Base-by-base conservation (phyloP, 2,329 filamentous ascomycete genomes). In the Fusarium sp. region DNA sequence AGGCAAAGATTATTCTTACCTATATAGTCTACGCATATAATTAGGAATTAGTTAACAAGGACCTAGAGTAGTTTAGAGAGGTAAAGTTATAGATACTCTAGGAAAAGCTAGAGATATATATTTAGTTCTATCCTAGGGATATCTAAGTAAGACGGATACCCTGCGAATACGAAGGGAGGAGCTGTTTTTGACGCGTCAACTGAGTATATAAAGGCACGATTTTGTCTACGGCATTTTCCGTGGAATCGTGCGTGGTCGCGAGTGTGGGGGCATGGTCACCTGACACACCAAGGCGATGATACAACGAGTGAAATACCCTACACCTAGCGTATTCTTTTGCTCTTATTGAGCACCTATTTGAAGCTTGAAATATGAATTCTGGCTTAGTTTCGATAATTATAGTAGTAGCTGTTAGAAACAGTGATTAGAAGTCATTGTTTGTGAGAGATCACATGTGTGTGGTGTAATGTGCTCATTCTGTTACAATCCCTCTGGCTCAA, bases 11-110 rank as follows among this genome's bases (percentile, higher is more conserved):
- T 22, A 51, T 67, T 20, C 51, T 67, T n/a, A 40, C 64, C 16
- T 16, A 6, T 16, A 63, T 67, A 59, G 51, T 63, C 12, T 67
- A 51, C 29, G 11, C 10, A 10, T 67, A 40, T n/a, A 51, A 67
- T 22, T 67, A 59, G 64, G 59, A 67, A 51, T 33, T 67, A 20
- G 29, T 67, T n/a, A 33, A 67, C 9, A 40, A 31, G 33, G 36
- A 42, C 6, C 16, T 67, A 6, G 31, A 58, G 11, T 67, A 51
- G 59, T 64, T 67, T 12, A 29, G 29, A 22, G 29, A 66, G 14
- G 46, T 46, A 7, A 42, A 31, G 33, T 11, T 66, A 22, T 42
- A 31, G 44, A 55, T 46, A 2, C 51, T 66, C 27, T 66, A 57
- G 57, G 27, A 27, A 9, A 66, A 66, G 38, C 64, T 57, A 7